Evolutionary conservation across 1,284 basidiomycete species (phyloP).

Genomic region (Microbotryum saponariae): DNA sequence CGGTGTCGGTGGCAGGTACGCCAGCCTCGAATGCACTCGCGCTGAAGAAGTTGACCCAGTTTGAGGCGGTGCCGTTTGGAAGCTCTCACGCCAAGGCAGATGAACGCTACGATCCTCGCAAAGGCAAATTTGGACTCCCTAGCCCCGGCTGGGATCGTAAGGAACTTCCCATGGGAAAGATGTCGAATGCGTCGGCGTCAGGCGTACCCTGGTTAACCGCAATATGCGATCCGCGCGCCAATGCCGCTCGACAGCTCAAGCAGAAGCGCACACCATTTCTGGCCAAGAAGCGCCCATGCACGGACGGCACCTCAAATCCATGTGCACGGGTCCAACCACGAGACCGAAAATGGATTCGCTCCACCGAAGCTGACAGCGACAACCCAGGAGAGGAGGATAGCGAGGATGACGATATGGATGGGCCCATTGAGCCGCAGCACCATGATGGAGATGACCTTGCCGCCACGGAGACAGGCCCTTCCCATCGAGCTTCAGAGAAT

Average conservation of each 20-base stretch:
- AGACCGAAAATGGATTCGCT: no score
- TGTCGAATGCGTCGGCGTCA: background rate
- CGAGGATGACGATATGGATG: conserved; percentile 11
- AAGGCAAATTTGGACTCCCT: conserved; percentile 63
- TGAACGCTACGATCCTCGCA: conserved; percentile 54
- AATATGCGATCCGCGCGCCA: conserved; percentile 22
- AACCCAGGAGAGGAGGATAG: conserved; percentile 7
- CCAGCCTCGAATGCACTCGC: background rate
- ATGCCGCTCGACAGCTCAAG: conserved; percentile 12
- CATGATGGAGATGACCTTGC: background rate
- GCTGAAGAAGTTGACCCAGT: conserved; percentile 35
- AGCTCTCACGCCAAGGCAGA: conserved; percentile 54
- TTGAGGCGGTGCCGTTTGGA: conserved; percentile 64
- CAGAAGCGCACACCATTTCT: background rate
- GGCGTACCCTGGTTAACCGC: conserved; percentile 15
- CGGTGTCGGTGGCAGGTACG: conserved; percentile 3
- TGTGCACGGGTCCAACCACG: no score
- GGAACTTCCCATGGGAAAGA: background rate
- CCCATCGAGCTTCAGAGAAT: background rate
- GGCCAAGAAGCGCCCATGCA: background rate
- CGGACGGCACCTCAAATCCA: no score
- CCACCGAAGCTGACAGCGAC: no score
- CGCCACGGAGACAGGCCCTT: background rate
- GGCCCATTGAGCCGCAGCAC: background rate
- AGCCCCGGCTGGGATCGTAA: conserved; percentile 44